Evolutionary conservation across 345 rosid genomes (phyloP), one percentile per base, ranked within the genome.

Genomic region (Eucalyptus shirleyi): DNA sequence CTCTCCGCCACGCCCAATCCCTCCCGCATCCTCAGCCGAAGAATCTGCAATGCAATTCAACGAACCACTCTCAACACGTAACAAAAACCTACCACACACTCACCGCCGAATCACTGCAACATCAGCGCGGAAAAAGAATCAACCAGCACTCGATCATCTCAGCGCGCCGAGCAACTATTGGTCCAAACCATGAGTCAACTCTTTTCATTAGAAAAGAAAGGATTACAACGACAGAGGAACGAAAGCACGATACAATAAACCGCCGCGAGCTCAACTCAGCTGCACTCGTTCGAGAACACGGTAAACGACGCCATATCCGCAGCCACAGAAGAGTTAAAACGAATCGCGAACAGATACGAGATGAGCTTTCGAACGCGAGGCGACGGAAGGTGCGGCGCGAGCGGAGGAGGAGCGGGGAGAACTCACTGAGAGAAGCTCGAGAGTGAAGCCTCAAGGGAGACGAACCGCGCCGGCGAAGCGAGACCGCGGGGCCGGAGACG

Each of bases 1-100:
- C 30, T 42, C 51, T 42, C 86, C 45, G 21, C 28, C 40, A 15
- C 10, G 53, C 44, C 24, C 37, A 34, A 30, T 65, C 82, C 51
- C 67, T 87, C 56, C 40, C 89, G 42, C 86, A 55, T 44, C 87
- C 13, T 81, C 51, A 34, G 62, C 85, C 16, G 60, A 42, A 34
- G 50, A 87, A 93, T 91, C 97, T 94, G 93, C 56, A 87, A 67
- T 87, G 89, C 55, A 92, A 77, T 77, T 77, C 47, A 42, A 77
- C 12, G 83, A 77, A 40, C 47, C 30, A 11, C 47, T 40, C 42
- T 77, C 83, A 21, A 40, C 83, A 77, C 47, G 47, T 40, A 23
- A 77, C 24, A 40, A 23, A 21, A 72, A 72, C 9, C 44, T 10
- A 77, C 83, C 28, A 77, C 47, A 40, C 42, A 23, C 16, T 40